Base-by-base conservation (phyloP, 805 yeast species). In the Teunomyces tritomae region DNA sequence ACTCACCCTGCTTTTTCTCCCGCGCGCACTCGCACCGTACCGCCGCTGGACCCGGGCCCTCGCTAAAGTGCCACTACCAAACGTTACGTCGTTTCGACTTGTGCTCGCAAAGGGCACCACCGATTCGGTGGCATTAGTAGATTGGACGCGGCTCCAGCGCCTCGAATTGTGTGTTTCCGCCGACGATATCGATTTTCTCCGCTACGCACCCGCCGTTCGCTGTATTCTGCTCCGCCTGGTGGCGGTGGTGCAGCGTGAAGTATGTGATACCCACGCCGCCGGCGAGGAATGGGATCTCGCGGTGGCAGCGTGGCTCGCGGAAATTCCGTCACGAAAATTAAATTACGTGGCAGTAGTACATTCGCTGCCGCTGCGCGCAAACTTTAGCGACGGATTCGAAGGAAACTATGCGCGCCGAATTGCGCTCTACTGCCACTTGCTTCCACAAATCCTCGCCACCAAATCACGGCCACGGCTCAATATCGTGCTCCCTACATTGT, bases 371-470 rank as follows among this genome's bases (percentile, higher is more conserved):
- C 32, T 61, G 2, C 79, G 79, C 57, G 88, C 86, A 0, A 69
- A 73, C 30, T 74, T 83, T 10, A 68, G 63, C 13, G 87, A 85
- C 60, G 88, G 89, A 2, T 77, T 83, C 35, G 92, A 86, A 57
- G 95, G 95, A 0, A 86, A 87, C 55, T 85, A 81, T 54, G 59
- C 78, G 5, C 75, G 89, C 50, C 74, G 89, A 56, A 70, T 79
- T 45, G 73, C 70, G 27, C 56, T 86, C 9, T 84, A 76, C 55
- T 72, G 73, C 20, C 61, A 65, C 0, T 64, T 76, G 0, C 58
- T 85, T 4, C 87, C 87, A 41, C 66, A 2, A 47, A 67, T 28
- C 49, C 55, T 14, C 47, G 46, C 4, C 55, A 56, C 10, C 57
- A 67, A 1, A 54, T 49, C 43, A 14, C 33, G 26, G n/a, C 43